Evolutionary conservation across 2,329 filamentous ascomycete species (phyloP), one percentile per base, ranked within the genome.

Genomic region (Zymoseptoria crescenta): DNA sequence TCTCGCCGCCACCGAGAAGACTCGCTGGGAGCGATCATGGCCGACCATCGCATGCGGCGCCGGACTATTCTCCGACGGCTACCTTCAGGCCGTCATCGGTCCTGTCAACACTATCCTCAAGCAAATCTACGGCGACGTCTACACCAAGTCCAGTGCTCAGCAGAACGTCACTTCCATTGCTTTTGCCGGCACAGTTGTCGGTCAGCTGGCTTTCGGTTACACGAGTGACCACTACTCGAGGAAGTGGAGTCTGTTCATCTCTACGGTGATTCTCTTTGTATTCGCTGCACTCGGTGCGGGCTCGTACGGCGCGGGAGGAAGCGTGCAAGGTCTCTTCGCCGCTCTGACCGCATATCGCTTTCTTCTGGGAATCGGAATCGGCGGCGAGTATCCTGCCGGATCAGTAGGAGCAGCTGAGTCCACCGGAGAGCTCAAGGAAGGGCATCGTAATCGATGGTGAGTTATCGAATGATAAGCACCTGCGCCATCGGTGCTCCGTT

Each of bases 61-160:
- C 55, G 92, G 92, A 68, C 80, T 96, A 1, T 96, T 96, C 75
- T 91, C 87, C 24, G 92, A 96, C 73, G 92, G 92, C 16, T 96
- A 96, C 73, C 83, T 96, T 71, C 95, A 96, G 75, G 91, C 89
- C 69, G 87, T 96, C 64, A 96, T 96, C 67, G 91, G 92, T 5
- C 89, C 88, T 2, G 91, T 96, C 59, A 89, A 87, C 67, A 95
- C 91, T 1, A 84, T 91, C 59, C 82, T 96, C 6, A 74, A 72
- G 20, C 75, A 72, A 0, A 80, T 95, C 66, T 96, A 96, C 70
- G 82, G 82, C 49, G 75, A 80, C 0, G 74, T 81, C n/a, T 96
- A 91, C 74, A 79, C 72, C n/a, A 76, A 77, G 2, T 93, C 88
- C 0, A 77, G 79, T 0, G 87, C 90, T 1, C 83, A 85, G 64